Conservation (phyloP, 2,329 filamentous ascomycete genomes). For the Phialophora tarda region DNA sequence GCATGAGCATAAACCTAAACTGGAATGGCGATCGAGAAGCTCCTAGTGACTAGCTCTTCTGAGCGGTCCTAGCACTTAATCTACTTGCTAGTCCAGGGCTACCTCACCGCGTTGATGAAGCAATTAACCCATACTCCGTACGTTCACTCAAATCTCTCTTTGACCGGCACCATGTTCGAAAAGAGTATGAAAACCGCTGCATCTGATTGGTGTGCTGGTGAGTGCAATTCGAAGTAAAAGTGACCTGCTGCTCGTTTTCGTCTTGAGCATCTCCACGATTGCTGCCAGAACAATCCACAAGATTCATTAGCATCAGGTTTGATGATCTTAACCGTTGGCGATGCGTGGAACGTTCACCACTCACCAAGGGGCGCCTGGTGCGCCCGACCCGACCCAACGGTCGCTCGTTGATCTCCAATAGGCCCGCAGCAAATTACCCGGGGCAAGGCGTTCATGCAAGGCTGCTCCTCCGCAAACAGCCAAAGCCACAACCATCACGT, state of each 20-base stretch:
- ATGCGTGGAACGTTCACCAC: background rate
- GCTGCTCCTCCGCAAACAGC: conserved; percentile 14
- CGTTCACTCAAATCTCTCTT: background rate
- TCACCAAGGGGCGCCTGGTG: background rate
- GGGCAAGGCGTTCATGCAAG: conserved; percentile 8
- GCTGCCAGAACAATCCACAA: background rate
- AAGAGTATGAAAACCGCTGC: background rate
- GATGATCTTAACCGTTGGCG: background rate
- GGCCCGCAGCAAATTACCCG: background rate
- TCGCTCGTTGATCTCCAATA: background rate
- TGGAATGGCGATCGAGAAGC: background rate
- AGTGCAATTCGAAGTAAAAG: background rate
- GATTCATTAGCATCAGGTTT: background rate
- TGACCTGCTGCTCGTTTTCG: background rate
- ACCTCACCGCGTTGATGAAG: background rate
- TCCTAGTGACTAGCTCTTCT: background rate
- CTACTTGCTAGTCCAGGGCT: background rate
- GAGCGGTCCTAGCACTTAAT: background rate
- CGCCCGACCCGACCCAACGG: background rate
- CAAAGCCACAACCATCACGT: background rate
- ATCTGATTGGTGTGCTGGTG: background rate
- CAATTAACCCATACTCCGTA: background rate
- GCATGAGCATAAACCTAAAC: background rate
- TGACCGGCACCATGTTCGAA: background rate
- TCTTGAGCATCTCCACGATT: background rate